phyloP scores from a whole-genome alignment of 495 filamentous ascomycete genomes.

The Aspergillus baeticus region DNA sequence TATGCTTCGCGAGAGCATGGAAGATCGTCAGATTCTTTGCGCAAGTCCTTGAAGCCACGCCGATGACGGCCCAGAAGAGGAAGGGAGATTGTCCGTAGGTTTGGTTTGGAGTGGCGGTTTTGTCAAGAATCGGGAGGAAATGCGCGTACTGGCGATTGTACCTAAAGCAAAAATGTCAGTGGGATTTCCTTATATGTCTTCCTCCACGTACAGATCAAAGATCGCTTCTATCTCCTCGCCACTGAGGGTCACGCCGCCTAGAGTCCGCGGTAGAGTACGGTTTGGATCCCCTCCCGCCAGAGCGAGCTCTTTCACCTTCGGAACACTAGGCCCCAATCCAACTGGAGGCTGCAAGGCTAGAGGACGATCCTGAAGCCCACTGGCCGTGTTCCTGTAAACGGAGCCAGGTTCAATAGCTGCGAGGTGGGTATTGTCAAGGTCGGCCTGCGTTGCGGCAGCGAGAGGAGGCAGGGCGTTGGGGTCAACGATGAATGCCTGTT shows the following conservation, averaged over 20 bases:
- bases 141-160: conserved; percentile 47
- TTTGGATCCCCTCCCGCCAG: not conserved
- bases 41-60: conserved; percentile 38
- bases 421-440: not conserved
- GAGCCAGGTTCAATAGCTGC: not conserved
- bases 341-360: not conserved
- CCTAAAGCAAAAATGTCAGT: conserved; percentile 19
- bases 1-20: conserved; percentile 33
- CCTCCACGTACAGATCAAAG: conserved; percentile 30
- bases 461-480: not conserved
- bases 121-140: conserved; percentile 47
- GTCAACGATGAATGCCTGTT: no score
- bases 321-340: not conserved
- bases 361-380: not conserved
- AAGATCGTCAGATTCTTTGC: conserved; percentile 43
- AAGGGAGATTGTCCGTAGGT: conserved; percentile 46
- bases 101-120: conserved; percentile 35
- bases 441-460: not conserved
- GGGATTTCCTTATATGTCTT: no score
- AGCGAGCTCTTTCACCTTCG: not conserved
- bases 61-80: conserved; percentile 51
- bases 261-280: conserved; percentile 18
- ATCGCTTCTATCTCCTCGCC: conserved; percentile 38
- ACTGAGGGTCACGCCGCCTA: conserved; percentile 30
- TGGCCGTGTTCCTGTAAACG: not conserved